phyloP scores from a whole-genome alignment of 2,329 filamentous ascomycete genomes.

The Reticulascus tulasneorum region DNA sequence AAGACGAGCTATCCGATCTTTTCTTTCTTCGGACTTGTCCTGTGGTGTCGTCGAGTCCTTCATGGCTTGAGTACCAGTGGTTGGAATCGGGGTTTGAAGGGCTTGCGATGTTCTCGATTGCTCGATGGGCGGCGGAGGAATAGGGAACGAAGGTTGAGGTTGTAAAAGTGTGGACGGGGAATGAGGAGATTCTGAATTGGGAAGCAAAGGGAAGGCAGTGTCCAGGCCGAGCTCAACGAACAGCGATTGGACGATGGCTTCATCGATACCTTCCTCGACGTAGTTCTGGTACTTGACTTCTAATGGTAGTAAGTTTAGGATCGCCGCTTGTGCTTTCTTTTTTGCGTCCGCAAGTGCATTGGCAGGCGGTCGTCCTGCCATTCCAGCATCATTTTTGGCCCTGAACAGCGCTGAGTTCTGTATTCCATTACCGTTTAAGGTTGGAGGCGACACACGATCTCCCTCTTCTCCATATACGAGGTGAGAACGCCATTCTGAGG shows the following conservation, averaged over 20 bases:
- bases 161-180: not conserved
- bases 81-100: too few species aligned
- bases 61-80: too few species aligned
- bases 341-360: constrained; percentile 36
- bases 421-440: too few species aligned
- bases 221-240: constrained; percentile 67
- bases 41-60: not conserved
- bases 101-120: too few species aligned
- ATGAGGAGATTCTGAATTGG: not conserved
- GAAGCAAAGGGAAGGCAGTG: constrained; percentile 26
- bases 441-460: too few species aligned
- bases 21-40: constrained; percentile 58
- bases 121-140: too few species aligned
- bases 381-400: too few species aligned
- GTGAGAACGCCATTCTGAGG: too few species aligned
- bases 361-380: not conserved
- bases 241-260: constrained; percentile 55
- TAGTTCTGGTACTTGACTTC: constrained; percentile 73
- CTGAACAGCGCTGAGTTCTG: too few species aligned
- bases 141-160: too few species aligned
- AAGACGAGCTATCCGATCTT: constrained; percentile 72
- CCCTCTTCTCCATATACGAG: too few species aligned
- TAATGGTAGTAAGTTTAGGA: constrained; percentile 59
- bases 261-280: constrained; percentile 68
- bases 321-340: constrained; percentile 62